Base-by-base conservation (phyloP, 2,329 filamentous ascomycete genomes). In the Byssoonygena ceratinophila region DNA sequence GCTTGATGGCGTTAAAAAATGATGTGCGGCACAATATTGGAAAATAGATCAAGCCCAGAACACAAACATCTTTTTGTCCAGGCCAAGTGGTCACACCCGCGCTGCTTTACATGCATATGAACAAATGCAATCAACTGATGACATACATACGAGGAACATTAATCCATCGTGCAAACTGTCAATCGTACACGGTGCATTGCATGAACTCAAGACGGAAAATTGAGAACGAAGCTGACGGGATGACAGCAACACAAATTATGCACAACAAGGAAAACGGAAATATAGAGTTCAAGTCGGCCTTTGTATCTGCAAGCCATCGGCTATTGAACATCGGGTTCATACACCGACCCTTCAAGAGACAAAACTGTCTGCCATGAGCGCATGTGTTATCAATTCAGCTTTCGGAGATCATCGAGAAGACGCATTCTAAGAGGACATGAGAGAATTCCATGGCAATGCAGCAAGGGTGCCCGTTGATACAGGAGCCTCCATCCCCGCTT, bases 291-390 rank as follows among this genome's bases (percentile, higher is more conserved):
- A n/a, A n/a, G 43, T 51, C 49, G 49, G 49, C 29, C n/a, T 51
- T 45, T 51, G 49, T 9, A 25, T 4, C 29, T 51, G 39, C 49
- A 29, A 36, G 40, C 20, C 12, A 27, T 51, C 49, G 49, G 49
- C 40, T 40, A 51, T 45, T 51, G 49, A 51, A 45, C 40, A 45
- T 9, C 31, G 49, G 49, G 11, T 37, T 18, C 49, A 36, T 36
- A 16, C 31, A 27, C 31, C 49, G 40, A 39, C 49, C 18, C 27
- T 45, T 22, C 11, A 34, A 31, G 14, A 12, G n/a, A 40, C 18
- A 12, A 7, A 5, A 40, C 18, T 37, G 20, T n/a, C 4, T 37
- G 22, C 20, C 11, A 34, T 22, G 46, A 22, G 32, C 22, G n/a
- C n/a, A 31, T 32, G 22, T 27, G 29, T 18, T 27, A 32, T 48